These are phyloP conservation scores for Cruciata laevipes DNA, from an alignment of 257 asterid species.

Conservation along the genomic window DNA sequence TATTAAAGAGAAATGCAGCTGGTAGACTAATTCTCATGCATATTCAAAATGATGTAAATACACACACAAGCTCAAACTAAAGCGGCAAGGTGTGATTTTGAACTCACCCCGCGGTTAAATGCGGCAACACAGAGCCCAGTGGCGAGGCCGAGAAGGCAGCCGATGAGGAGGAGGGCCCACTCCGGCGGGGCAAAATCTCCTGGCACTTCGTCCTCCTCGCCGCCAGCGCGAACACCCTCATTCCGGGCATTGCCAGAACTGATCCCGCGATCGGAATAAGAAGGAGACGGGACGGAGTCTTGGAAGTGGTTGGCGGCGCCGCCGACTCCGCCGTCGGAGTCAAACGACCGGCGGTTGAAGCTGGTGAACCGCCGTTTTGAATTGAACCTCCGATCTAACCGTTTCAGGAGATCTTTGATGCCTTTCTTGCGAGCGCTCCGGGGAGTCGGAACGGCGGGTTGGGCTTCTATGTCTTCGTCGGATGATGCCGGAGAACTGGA, in stretches of 20 bases:
- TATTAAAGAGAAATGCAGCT: neutral
- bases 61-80: no score
- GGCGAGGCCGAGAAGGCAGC: slow-evolving; percentile 92
- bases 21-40: neutral
- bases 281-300: no score
- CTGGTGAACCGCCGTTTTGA: slow-evolving; percentile 26
- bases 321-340: slow-evolving; percentile 22
- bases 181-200: slow-evolving; percentile 93
- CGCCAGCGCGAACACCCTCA: slow-evolving; percentile 20
- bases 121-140: slow-evolving; percentile 89
- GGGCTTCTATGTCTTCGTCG: slow-evolving; percentile 67
- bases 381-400: slow-evolving; percentile 33
- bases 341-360: slow-evolving; percentile 15
- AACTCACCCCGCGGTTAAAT: slow-evolving; percentile 93
- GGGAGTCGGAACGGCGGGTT: slow-evolving; percentile 33
- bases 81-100: slow-evolving; percentile 1
- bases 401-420: slow-evolving; percentile 35
- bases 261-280: slow-evolving; percentile 33
- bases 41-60: neutral
- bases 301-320: no score
- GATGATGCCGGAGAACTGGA: slow-evolving; percentile 45
- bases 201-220: slow-evolving; percentile 65
- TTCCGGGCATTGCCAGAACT: neutral
- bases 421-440: slow-evolving; percentile 27
- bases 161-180: slow-evolving; percentile 93